These are phyloP conservation scores for Pontederia crassipes DNA, from an alignment of 176 grass and related monocot genomes.

Conservation along the genomic window DNA sequence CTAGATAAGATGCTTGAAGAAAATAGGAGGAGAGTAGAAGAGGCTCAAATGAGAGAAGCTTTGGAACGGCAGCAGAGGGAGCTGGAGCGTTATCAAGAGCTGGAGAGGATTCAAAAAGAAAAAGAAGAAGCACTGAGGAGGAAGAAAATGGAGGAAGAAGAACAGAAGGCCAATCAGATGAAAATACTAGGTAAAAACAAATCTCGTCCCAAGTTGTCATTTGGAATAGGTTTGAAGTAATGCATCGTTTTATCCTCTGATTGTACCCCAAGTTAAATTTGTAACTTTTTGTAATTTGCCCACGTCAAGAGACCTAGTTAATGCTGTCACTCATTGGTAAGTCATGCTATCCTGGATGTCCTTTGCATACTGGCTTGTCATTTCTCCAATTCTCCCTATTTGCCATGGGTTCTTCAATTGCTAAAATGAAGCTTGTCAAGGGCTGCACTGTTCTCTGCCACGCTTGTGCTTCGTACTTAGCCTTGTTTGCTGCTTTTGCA, in stretches of 20 bases:
- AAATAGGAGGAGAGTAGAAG: constrained; percentile 76
- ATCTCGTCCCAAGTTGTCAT: constrained; percentile 75
- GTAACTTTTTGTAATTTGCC: too few relatives aligned
- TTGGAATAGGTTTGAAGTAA: constrained; percentile 78
- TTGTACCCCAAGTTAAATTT: background rate
- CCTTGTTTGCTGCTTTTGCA: too few relatives aligned
- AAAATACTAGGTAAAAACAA: constrained; percentile 96
- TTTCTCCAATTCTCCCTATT: too few relatives aligned
- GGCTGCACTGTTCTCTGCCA: too few relatives aligned
- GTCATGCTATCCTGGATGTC: too few relatives aligned
- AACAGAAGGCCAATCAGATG: constrained; percentile 80
- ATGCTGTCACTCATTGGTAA: too few relatives aligned
- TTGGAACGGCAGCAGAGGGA: constrained; percentile 87
- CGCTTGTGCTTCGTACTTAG: too few relatives aligned
- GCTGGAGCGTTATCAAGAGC: constrained; percentile 80
- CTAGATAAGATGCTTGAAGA: constrained; percentile 79
- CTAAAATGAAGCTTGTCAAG: too few relatives aligned
- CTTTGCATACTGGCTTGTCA: too few relatives aligned
- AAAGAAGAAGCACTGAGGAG: constrained; percentile 79
- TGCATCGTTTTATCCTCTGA: background rate
- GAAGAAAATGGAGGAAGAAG: constrained; percentile 79
- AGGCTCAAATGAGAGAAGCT: constrained; percentile 63
- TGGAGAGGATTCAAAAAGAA: constrained; percentile 76
- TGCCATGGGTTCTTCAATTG: too few relatives aligned
- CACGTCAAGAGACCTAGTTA: too few relatives aligned